A percentile compares a stretch with the other conserved stretches of the same genome.
Conservation (phyloP, 2,329 filamentous ascomycete genomes). For the Aspergillus hiratsukae region DNA sequence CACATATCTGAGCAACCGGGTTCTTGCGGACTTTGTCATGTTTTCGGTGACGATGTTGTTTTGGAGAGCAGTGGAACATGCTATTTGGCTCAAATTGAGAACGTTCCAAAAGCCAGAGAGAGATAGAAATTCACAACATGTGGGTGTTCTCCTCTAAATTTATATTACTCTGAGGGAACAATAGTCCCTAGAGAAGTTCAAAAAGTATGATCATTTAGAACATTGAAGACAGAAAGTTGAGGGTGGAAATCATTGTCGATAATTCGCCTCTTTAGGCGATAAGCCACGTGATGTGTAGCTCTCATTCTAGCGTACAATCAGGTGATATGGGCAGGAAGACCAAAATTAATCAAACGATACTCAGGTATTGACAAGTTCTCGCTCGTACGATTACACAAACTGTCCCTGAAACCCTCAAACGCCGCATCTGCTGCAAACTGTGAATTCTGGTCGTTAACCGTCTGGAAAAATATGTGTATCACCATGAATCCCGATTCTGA, state of each 20-base stretch:
- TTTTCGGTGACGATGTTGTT: not conserved
- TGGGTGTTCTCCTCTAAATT: not conserved
- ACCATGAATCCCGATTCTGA: not conserved
- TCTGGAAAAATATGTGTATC: not conserved
- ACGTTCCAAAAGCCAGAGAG: not conserved
- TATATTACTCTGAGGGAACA: not conserved
- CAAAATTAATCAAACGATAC: not conserved
- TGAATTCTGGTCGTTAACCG: not conserved
- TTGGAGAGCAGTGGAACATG: not conserved
- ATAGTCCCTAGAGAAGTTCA: not conserved
- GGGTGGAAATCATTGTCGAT: not conserved
- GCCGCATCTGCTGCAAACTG: not conserved
- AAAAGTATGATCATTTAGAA: not conserved
- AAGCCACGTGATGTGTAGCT: not conserved
- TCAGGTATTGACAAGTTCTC: not conserved
- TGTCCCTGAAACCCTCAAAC: not conserved
- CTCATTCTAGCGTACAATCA: not conserved
- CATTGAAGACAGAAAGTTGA: not conserved
- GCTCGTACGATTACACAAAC: not conserved
- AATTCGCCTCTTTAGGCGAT: not conserved
- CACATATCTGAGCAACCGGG: not conserved
- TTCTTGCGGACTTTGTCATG: not conserved
- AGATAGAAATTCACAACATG: not conserved
- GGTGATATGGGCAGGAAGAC: not conserved
- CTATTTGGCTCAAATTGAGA: not conserved